These are phyloP conservation scores for Serendipita vermifera DNA, from an alignment of 768 basidiomycete genomes.

Conservation along the genomic window DNA sequence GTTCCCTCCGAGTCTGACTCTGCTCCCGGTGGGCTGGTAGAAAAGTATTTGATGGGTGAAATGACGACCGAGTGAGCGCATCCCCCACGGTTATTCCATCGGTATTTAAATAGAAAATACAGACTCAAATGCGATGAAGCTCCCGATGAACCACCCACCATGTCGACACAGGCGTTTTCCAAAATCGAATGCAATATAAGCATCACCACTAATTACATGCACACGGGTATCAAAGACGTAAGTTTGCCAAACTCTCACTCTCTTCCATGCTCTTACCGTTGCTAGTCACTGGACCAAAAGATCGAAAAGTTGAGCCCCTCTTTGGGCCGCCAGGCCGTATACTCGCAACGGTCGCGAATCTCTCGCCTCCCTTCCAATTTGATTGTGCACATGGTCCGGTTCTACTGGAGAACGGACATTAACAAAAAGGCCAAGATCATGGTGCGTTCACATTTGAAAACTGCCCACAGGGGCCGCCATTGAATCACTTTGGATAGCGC, in stretches of 20 bases:
- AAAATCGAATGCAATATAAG: slow-evolving; percentile 92
- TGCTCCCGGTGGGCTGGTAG: slow-evolving; percentile 46
- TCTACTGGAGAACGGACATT: slow-evolving; percentile 88
- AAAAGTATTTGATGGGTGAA: slow-evolving; percentile 69
- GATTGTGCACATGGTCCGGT: slow-evolving; percentile 90
- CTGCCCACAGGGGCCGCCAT: not conserved
- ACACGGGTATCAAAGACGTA: slow-evolving; percentile 71
- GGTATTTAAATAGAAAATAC: not conserved
- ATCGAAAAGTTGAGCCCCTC: slow-evolving; percentile 74
- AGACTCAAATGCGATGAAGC: slow-evolving; percentile 77
- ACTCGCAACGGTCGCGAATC: slow-evolving; percentile 68
- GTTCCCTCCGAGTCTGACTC: slow-evolving; percentile 19
- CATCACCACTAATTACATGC: slow-evolving; percentile 77
- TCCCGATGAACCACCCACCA: slow-evolving; percentile 56
- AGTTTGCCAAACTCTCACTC: slow-evolving; percentile 18
- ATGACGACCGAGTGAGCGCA: slow-evolving; percentile 52
- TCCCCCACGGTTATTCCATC: not conserved
- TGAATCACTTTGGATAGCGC: slow-evolving; percentile 32
- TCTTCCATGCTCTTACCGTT: not conserved
- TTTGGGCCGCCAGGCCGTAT: slow-evolving; percentile 67
- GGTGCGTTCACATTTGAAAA: slow-evolving; percentile 31
- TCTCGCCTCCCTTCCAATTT: slow-evolving; percentile 76
- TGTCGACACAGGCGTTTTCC: slow-evolving; percentile 56
- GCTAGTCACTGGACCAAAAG: slow-evolving; percentile 70
- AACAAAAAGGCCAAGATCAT: slow-evolving; percentile 92